Evolutionary conservation across 257 asterid species (phyloP).

Genomic region (Gardenia jasminoides): DNA sequence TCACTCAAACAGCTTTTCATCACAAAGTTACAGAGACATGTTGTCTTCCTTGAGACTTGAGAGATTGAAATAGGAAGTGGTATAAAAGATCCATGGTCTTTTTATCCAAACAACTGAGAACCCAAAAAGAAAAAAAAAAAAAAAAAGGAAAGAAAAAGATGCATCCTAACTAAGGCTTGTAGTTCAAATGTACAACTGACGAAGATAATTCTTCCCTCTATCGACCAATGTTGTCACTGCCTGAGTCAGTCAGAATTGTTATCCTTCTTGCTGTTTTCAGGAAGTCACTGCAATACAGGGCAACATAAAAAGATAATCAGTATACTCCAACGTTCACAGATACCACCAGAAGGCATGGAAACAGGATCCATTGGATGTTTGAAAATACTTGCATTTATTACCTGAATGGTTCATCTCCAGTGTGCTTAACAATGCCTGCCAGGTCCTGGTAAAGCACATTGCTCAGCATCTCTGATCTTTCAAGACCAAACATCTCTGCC

Average conservation of each 20-base stretch:
- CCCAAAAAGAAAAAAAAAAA: background rate
- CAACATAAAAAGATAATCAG: background rate
- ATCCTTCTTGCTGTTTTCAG: constrained; percentile 55
- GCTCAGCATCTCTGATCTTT: constrained; percentile 51
- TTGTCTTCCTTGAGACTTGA: background rate
- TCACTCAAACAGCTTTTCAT: background rate
- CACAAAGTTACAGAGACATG: background rate
- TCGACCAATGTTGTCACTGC: constrained; percentile 49
- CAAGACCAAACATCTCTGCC: constrained; percentile 48
- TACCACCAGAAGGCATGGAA: background rate
- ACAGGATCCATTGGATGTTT: background rate
- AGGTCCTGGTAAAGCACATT: constrained; percentile 50
- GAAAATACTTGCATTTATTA: constrained; percentile 9
- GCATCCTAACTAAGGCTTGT: constrained; percentile 19
- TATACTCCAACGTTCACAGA: background rate
- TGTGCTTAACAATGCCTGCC: constrained; percentile 42
- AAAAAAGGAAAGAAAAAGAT: background rate
- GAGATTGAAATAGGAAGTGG: constrained; percentile 4
- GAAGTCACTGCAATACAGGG: constrained; percentile 50
- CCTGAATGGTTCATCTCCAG: constrained; percentile 70
- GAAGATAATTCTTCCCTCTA: constrained; percentile 23
- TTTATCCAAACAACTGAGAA: constrained; percentile 23
- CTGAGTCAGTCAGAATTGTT: constrained; percentile 53
- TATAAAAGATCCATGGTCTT: background rate
- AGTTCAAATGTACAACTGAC: constrained; percentile 35